phyloP scores from a whole-genome alignment of 1,284 basidiomycete genomes.

The Heterobasidion occidentale region DNA sequence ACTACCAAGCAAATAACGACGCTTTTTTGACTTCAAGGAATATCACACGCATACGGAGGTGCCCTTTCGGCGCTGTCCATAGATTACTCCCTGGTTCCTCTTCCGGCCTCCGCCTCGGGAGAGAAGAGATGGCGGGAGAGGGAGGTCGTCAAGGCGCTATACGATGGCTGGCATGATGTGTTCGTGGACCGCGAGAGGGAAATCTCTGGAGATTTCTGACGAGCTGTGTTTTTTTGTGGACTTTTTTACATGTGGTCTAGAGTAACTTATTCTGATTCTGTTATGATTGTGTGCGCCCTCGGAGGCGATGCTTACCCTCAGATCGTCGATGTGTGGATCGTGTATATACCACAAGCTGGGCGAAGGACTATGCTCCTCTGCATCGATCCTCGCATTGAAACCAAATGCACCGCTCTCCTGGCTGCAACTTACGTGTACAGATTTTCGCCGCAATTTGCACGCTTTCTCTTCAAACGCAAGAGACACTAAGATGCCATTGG shows the following conservation, averaged over 20 bases:
- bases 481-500: too few relatives aligned
- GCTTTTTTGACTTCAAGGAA: conserved; percentile 35
- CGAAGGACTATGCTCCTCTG: too few relatives aligned
- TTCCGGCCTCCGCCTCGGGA: conserved; percentile 18
- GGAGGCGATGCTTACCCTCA: too few relatives aligned
- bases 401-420: too few relatives aligned
- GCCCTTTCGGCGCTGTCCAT: conserved; percentile 81
- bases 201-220: conserved; percentile 37
- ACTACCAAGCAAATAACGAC: not conserved
- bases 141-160: conserved; percentile 76
- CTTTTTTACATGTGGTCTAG: not conserved
- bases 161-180: conserved; percentile 48
- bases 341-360: too few relatives aligned
- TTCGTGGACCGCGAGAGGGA: conserved; percentile 43
- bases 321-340: too few relatives aligned
- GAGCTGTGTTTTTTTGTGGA: not conserved
- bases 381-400: too few relatives aligned
- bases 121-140: conserved; percentile 58
- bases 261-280: not conserved
- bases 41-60: conserved; percentile 92
- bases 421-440: too few relatives aligned
- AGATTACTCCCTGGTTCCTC: conserved; percentile 65
- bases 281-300: not conserved
- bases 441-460: too few relatives aligned
- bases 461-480: too few relatives aligned